These are phyloP conservation scores for Taiozyma sp. DNA, from an alignment of 1,139 yeast species.

Conservation along the genomic window DNA sequence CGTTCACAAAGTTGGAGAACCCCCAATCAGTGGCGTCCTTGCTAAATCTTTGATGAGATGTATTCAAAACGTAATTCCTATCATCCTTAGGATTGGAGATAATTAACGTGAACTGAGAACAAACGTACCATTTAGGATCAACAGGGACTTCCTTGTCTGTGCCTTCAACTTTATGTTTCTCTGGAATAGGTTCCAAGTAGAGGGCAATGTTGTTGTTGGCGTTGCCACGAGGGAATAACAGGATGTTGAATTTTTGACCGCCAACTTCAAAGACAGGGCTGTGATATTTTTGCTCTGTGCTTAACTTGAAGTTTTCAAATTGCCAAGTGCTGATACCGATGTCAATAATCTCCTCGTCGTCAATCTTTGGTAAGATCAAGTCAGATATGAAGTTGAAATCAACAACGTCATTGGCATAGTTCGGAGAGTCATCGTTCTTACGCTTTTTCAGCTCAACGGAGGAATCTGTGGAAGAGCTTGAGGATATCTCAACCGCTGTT, in stretches of 20 bases:
- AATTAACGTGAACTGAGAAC: conserved; percentile 87
- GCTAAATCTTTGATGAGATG: conserved; percentile 79
- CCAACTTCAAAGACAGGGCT: conserved; percentile 61
- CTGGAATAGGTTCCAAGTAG: conserved; percentile 48
- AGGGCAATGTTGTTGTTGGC: conserved; percentile 48
- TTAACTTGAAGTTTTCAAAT: conserved; percentile 57
- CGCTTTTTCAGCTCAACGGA: conserved; percentile 8
- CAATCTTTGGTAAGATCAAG: conserved; percentile 28
- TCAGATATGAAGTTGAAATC: conserved; percentile 18
- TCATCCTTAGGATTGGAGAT: conserved; percentile 81
- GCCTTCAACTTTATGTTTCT: conserved; percentile 19
- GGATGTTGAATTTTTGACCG: conserved; percentile 65
- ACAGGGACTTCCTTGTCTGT: conserved; percentile 31
- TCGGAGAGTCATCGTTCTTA: conserved; percentile 1
- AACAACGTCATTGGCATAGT: conserved; percentile 5
- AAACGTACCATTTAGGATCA: conserved; percentile 67
- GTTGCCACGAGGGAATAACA: conserved; percentile 77
- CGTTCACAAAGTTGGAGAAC: conserved; percentile 69
- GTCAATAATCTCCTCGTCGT: conserved; percentile 33
- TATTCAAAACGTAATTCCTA: conserved; percentile 51
- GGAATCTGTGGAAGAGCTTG: background rate
- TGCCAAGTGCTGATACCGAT: conserved; percentile 62
- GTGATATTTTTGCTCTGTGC: conserved; percentile 41
- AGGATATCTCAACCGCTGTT: background rate
- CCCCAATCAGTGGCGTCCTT: conserved; percentile 93